Conservation (phyloP, 805 yeast species). For the Hermanozyma aechmeae region DNA sequence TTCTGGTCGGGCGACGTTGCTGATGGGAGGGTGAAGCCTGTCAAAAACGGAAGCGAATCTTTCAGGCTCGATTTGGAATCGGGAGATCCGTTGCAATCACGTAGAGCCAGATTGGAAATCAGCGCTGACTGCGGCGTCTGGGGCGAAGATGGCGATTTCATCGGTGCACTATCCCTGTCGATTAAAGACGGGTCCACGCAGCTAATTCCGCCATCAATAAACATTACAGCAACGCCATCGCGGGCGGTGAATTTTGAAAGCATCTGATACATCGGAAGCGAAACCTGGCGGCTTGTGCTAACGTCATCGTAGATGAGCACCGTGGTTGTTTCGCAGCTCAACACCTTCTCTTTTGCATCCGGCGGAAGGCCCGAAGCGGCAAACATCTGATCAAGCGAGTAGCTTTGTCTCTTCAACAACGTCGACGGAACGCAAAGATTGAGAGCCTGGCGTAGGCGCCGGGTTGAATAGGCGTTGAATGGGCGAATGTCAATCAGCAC, state of each 20-base stretch:
- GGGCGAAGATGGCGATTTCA: slow-evolving; percentile 1
- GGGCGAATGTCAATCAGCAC: slow-evolving; percentile 31
- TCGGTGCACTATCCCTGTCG: too few species aligned
- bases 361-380: slow-evolving; percentile 19
- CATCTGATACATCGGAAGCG: slow-evolving; percentile 25
- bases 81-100: slow-evolving; percentile 1
- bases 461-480: slow-evolving; percentile 22
- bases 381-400: slow-evolving; percentile 22
- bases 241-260: slow-evolving; percentile 18
- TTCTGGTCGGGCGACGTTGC: slow-evolving; percentile 26
- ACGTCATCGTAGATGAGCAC: slow-evolving; percentile 27
- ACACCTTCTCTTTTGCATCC: slow-evolving; percentile 10
- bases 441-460: slow-evolving; percentile 21
- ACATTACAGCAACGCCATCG: slow-evolving; percentile 12
- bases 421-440: slow-evolving; percentile 38
- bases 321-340: slow-evolving; percentile 5
- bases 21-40: slow-evolving; percentile 35
- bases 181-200: slow-evolving; percentile 3
- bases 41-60: slow-evolving; percentile 13
- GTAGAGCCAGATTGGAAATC: too few species aligned
- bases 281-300: slow-evolving; percentile 12
- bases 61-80: background rate
- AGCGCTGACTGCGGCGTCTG: slow-evolving; percentile 4
- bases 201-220: slow-evolving; percentile 20
- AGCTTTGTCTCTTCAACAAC: slow-evolving; percentile 28